Evolutionary conservation across 495 filamentous ascomycete genomes (phyloP).

Genomic region (Tetracladium marchalianum): DNA sequence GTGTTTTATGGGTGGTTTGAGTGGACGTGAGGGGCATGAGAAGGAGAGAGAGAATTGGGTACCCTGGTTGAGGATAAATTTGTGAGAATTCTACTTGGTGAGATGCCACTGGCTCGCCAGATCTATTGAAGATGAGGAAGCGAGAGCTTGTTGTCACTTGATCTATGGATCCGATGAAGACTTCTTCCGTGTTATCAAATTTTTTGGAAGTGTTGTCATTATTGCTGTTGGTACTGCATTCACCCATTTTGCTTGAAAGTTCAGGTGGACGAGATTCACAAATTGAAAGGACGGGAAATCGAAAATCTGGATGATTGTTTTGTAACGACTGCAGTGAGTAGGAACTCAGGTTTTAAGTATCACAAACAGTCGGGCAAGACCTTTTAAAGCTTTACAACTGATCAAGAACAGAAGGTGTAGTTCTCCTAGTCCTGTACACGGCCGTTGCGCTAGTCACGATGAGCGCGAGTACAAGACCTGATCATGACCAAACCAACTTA

Average conservation of each 20-base stretch:
- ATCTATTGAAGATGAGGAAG: slow-evolving; percentile 82
- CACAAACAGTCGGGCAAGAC: too few relatives aligned
- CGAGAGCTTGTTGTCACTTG: slow-evolving; percentile 91
- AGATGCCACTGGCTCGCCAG: slow-evolving; percentile 70
- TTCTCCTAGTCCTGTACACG: too few relatives aligned
- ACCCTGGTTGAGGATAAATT: slow-evolving; percentile 82
- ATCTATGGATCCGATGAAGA: slow-evolving; percentile 58
- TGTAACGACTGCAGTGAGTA: too few relatives aligned
- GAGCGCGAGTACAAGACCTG: too few relatives aligned
- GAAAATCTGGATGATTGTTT: too few relatives aligned
- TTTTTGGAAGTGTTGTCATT: not conserved
- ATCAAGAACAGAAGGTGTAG: too few relatives aligned
- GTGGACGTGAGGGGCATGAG: slow-evolving; percentile 21
- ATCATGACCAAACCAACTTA: too few relatives aligned
- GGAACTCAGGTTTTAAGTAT: too few relatives aligned
- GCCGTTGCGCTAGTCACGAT: too few relatives aligned
- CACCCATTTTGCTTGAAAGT: slow-evolving; percentile 2
- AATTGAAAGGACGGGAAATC: too few relatives aligned
- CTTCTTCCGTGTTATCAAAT: not conserved
- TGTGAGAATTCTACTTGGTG: slow-evolving; percentile 90
- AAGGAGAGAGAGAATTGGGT: not conserved
- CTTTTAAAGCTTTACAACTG: too few relatives aligned
- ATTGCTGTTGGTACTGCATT: slow-evolving; percentile 3
- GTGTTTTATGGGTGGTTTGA: slow-evolving; percentile 1
- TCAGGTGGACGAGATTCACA: not conserved